Percentiles rank a stretch among this genome's conserved stretches.
Conservation (phyloP, 345 rosid genomes). For the Eucalyptus tenuipes region DNA sequence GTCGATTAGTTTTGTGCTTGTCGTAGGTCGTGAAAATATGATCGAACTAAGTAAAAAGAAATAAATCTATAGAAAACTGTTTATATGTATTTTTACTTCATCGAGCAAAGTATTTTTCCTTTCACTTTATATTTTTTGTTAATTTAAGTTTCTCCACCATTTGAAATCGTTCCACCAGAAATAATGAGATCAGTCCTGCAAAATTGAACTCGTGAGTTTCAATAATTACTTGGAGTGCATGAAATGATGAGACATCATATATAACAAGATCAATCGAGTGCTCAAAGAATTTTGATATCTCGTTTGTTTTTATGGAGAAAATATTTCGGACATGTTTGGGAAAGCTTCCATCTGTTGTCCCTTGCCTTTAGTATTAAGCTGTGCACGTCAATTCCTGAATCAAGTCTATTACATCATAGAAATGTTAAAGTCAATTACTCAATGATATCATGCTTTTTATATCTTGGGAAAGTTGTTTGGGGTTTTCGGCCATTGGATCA, state of each 20-base stretch:
- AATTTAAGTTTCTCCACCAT: background rate
- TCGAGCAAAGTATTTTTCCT: background rate
- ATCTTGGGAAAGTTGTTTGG: background rate
- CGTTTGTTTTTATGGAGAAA: background rate
- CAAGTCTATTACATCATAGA: background rate
- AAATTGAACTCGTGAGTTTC: background rate
- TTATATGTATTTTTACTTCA: background rate
- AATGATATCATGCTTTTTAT: background rate
- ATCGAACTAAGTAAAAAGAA: background rate
- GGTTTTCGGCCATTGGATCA: background rate
- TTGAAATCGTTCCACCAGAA: background rate
- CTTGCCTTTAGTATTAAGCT: background rate
- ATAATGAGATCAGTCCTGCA: background rate
- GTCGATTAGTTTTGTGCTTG: background rate
- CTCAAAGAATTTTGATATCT: background rate
- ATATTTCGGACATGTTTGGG: background rate
- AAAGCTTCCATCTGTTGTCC: background rate
- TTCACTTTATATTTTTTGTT: background rate
- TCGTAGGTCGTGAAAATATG: background rate
- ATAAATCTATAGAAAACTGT: background rate
- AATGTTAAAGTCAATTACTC: background rate
- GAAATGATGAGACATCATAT: background rate
- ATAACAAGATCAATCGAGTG: background rate
- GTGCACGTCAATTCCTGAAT: background rate
- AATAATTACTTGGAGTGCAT: background rate